Evolutionary conservation across 495 filamentous ascomycete genomes (phyloP).

Genomic region (Ascodesmis nigricans): DNA sequence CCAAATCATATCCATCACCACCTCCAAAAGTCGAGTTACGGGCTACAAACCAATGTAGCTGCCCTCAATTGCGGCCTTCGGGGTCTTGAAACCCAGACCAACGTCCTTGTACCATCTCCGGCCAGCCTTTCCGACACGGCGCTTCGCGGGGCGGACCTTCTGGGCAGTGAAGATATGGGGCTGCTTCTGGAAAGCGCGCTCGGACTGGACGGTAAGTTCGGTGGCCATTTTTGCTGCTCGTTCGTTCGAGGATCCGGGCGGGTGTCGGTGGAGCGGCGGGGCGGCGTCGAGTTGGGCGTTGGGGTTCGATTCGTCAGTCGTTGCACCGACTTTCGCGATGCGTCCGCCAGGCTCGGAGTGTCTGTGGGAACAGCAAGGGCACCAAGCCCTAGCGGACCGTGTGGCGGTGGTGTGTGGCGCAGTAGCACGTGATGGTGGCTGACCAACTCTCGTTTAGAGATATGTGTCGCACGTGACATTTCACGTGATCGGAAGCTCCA

Average conservation of each 20-base stretch:
- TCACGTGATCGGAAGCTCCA: too few relatives aligned
- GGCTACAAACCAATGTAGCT: constrained; percentile 82
- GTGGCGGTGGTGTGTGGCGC: too few relatives aligned
- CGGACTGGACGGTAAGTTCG: constrained; percentile 92
- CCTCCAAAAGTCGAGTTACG: constrained; percentile 5
- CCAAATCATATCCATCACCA: constrained; percentile 5
- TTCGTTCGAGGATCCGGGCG: constrained; percentile 18
- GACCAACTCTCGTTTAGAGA: too few relatives aligned
- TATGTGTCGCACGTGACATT: too few relatives aligned
- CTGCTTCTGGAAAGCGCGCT: constrained; percentile 98
- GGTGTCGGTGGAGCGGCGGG: not conserved
- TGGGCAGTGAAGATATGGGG: constrained; percentile 97
- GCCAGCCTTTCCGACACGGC: constrained; percentile 55
- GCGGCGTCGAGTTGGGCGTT: constrained; percentile 5
- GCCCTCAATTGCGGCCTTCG: constrained; percentile 92
- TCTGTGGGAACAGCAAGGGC: too few relatives aligned
- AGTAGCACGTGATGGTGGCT: too few relatives aligned
- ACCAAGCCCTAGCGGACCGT: too few relatives aligned
- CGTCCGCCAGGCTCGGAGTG: too few relatives aligned
- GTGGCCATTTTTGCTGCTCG: constrained; percentile 74
- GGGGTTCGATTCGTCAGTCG: too few relatives aligned
- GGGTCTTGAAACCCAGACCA: constrained; percentile 93
- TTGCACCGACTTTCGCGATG: too few relatives aligned
- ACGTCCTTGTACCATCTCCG: constrained; percentile 99
- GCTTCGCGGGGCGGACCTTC: constrained; percentile 69